These are phyloP conservation scores for Lunasporangiospora selenospora DNA, from an alignment of 192 early-diverging fungal species.

Conservation along the genomic window DNA sequence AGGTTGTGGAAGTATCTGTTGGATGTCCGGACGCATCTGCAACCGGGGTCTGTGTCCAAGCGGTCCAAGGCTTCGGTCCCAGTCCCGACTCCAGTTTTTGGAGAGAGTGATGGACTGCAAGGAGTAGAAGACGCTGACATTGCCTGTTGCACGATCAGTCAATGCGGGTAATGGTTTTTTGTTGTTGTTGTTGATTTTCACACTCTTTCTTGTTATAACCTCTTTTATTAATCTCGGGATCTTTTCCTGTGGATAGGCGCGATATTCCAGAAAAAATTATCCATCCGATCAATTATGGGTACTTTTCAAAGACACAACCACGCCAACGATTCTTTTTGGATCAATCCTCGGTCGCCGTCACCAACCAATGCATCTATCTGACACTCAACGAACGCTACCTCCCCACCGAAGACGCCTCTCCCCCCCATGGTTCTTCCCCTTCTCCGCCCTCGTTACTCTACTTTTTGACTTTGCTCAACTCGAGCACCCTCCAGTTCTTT, in stretches of 20 bases:
- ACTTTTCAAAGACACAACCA: slow-evolving; percentile 57
- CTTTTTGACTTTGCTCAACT: slow-evolving; percentile 58
- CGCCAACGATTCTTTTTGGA: slow-evolving; percentile 66
- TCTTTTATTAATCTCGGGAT: not conserved
- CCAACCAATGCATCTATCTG: slow-evolving; percentile 66
- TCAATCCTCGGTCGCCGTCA: slow-evolving; percentile 46
- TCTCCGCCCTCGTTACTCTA: slow-evolving; percentile 25
- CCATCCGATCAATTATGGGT: slow-evolving; percentile 67
- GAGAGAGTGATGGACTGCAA: not conserved
- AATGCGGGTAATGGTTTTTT: slow-evolving; percentile 52
- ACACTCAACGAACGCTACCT: slow-evolving; percentile 21
- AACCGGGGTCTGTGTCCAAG: slow-evolving; percentile 44
- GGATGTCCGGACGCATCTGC: slow-evolving; percentile 56
- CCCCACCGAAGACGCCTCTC: slow-evolving; percentile 10
- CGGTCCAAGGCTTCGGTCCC: slow-evolving; percentile 32
- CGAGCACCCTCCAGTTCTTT: slow-evolving; percentile 58
- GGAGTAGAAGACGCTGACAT: slow-evolving; percentile 36
- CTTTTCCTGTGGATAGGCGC: not conserved
- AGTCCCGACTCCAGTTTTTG: no score
- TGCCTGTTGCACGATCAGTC: slow-evolving; percentile 57
- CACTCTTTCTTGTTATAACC: not conserved
- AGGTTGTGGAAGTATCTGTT: slow-evolving; percentile 54
- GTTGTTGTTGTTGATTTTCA: not conserved
- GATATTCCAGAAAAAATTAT: slow-evolving; percentile 58
- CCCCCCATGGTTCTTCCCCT: no score